Base-by-base conservation (phyloP, 345 rosid genomes). In the Arabidopsis arenosa region DNA sequence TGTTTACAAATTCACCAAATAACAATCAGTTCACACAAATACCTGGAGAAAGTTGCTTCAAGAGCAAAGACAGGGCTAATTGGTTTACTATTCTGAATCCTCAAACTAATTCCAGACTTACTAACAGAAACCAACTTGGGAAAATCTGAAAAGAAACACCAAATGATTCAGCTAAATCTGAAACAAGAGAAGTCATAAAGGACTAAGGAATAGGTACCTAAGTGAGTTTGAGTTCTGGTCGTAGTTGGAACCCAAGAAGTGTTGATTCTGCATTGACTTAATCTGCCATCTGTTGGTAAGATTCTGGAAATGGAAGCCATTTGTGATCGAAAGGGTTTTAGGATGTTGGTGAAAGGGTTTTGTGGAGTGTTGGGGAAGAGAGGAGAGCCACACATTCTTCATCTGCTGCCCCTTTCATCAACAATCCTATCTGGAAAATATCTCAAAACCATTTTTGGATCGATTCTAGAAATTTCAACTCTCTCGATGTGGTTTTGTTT, bases 241-340 rank as follows among this genome's bases (percentile, higher is more conserved):
- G 48, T 53, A 39, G 81, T 36, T 57, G 74, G 68, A 72, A 77
- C 56, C 74, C 41, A 44, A 15, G 70, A 65, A 80, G 78, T 63
- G 54, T 53, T 66, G 51, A 75, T 33, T 55, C 84, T 68, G 51
- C 37, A 41, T 10, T 82, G 51, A 58, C 80, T 84, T 2, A 84
- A 73, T 44, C 69, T 86, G 71, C 80, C 80, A 53, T 86, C 90
- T 68, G 82, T 83, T 48, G 80, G 77, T 45, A 85, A 69, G 69
- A 87, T 37, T 77, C 88, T 83, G n/a, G 93, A 91, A 66, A 86
- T 83, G 52, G 96, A 86, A 5, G 88, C 91, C 98, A 90, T 91
- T 12, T 83, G 9, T n/a, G 35, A 28, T 6, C 7, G 15, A 57
- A 26, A 51, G 66, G 64, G 78, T 32, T 52, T 61, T 62, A 49